phyloP scores from a whole-genome alignment of 495 filamentous ascomycete species.

The Tuber brumale region DNA sequence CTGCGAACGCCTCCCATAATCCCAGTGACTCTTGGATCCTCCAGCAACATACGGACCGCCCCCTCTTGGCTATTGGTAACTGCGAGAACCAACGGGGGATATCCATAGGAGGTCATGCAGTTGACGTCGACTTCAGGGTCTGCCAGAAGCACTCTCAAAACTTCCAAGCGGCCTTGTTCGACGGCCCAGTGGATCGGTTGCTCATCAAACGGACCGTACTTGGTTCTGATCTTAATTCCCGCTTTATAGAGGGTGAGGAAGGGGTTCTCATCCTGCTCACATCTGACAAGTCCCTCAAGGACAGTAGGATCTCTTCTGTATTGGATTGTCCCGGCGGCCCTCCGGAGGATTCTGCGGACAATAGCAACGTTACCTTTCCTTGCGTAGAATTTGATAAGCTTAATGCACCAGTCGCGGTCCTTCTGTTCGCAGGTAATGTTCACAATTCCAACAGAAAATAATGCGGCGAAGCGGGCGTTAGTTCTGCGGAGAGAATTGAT shows the following conservation, averaged over 20 bases:
- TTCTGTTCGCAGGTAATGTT: neutral
- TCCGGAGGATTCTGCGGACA: neutral
- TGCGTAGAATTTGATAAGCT: neutral
- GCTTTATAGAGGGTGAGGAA: neutral
- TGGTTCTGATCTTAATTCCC: neutral
- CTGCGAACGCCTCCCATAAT: neutral
- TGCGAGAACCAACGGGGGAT: neutral
- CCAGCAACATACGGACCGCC: neutral
- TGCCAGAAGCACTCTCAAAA: neutral
- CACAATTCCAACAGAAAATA: slow-evolving; percentile 1
- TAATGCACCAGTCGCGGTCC: slow-evolving; percentile 1
- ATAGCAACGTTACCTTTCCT: neutral
- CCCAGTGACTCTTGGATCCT: neutral
- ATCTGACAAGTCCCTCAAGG: neutral
- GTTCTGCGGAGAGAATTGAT: neutral
- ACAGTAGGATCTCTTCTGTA: neutral
- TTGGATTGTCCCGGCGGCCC: neutral
- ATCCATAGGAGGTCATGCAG: neutral
- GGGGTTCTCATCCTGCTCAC: neutral
- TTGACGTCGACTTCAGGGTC: neutral
- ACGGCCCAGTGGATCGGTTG: neutral
- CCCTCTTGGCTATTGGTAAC: neutral
- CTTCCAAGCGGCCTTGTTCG: neutral
- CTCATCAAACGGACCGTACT: neutral
- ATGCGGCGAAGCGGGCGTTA: neutral